phyloP scores from a whole-genome alignment of 148 eudicot genomes.

The Rhododendron williamsianum region DNA sequence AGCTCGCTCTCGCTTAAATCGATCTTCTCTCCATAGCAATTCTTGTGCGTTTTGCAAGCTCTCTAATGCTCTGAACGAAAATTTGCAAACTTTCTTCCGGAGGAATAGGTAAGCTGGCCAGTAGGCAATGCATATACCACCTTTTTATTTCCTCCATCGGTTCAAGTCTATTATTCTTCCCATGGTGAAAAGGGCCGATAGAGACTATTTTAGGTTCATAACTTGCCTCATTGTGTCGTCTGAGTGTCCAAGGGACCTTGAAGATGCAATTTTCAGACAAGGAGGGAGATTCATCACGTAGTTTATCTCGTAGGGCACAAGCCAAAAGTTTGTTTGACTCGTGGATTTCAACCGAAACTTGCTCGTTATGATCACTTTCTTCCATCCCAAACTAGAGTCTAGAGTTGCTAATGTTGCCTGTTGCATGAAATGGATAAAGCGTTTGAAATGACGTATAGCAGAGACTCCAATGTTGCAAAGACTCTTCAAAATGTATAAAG shows the following conservation, averaged over 20 bases:
- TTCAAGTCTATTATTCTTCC: background rate
- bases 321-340: background rate
- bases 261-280: background rate
- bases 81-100: background rate
- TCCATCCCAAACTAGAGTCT: background rate
- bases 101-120: background rate
- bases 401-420: background rate
- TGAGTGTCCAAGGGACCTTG: background rate
- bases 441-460: background rate
- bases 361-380: background rate
- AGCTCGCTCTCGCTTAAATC: background rate
- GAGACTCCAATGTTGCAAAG: background rate
- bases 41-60: background rate
- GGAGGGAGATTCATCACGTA: background rate
- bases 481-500: background rate
- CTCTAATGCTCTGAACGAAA: background rate
- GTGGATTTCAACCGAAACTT: background rate
- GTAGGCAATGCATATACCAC: background rate
- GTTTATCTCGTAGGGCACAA: background rate
- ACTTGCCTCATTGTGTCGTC: background rate
- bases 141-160: background rate
- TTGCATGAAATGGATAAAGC: background rate
- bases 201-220: background rate
- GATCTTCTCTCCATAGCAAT: background rate
- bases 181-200: background rate